Conservation (phyloP, 768 basidiomycete genomes). For the Omphalotus guepiniiformis region DNA sequence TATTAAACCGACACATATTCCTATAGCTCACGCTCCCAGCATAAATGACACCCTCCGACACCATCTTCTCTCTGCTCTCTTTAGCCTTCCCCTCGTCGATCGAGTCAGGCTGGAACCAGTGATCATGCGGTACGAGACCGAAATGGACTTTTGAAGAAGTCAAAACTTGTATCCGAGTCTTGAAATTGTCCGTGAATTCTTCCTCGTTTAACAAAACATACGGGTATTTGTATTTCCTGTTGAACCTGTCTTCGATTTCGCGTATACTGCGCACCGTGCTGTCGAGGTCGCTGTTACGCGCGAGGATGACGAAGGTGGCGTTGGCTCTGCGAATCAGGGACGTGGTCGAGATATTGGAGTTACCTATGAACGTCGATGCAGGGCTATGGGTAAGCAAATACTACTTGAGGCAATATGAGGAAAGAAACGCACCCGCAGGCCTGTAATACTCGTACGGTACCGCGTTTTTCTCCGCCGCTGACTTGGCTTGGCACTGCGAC, state of each 20-base stretch:
- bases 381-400: neutral
- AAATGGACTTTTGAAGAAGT: conserved; percentile 31
- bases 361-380: neutral
- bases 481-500: conserved; percentile 17
- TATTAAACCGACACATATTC: conserved; percentile 77
- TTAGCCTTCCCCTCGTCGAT: conserved; percentile 65
- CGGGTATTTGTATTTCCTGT: conserved; percentile 72
- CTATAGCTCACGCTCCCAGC: conserved; percentile 52
- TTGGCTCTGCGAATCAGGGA: conserved; percentile 20
- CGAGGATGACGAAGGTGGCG: conserved; percentile 46
- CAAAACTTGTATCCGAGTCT: conserved; percentile 29
- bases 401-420: neutral
- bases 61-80: conserved; percentile 27
- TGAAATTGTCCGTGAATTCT: conserved; percentile 73
- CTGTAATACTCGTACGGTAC: neutral
- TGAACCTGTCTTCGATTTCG: conserved; percentile 80
- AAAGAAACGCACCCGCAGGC: neutral
- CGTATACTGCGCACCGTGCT: conserved; percentile 60
- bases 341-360: conserved; percentile 2
- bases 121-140: conserved; percentile 52
- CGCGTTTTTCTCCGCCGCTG: conserved; percentile 28
- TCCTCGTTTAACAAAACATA: conserved; percentile 89
- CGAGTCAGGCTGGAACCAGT: conserved; percentile 73
- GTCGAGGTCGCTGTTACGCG: conserved; percentile 58
- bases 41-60: conserved; percentile 33